Base-by-base conservation (phyloP, 78 protist genomes). In the Diacronema lutheri region DNA sequence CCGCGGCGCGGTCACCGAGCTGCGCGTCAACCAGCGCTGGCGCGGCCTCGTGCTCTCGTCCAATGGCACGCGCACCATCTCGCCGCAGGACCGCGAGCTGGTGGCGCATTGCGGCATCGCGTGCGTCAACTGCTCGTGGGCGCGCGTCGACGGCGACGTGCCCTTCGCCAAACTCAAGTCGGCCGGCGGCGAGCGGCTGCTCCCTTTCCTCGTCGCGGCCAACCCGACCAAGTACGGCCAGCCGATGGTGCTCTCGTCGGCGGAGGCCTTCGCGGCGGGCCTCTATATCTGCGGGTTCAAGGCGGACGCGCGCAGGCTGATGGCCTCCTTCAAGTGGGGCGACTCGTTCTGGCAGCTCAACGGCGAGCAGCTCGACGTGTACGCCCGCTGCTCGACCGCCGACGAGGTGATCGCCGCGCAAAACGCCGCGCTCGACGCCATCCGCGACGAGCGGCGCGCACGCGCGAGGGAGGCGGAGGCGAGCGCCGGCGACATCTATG, bases 201-300 rank as follows among this genome's bases (percentile, higher is more conserved):
- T 97, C 82, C 99, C 99, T 10, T 96, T 90, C 71, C 72, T 96
- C 4, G 90, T 97, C n/a, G 99, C 99, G 0, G 98, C 99, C 21
- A 97, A 97, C 56, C 97, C 98, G 25, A 97, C 96, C 26, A 97
- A 97, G 82, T 97, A 95, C 82, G 99, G 99, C n/a, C 81, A 62
- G 50, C 98, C 99, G 11, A 58, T 82, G 60, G 91, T 89, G 71
- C 83, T 97, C 40, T 58, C 95, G 7, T 96, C 97, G 37, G 99
- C 66, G 12, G 99, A 97, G 66, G 98, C 99, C 9, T 55, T 95
- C 5, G 97, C 98, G 0, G 98, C 98, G 23, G 73, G 96, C 37
- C 74, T 96, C 35, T 84, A 25, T 40, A 95, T 96, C 62, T 44
- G 50, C 7, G 50, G 50, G 16, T 44, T 44, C 7, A 7, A 44